These are phyloP conservation scores for Bipolaris oryzae DNA, from an alignment of 2,329 filamentous ascomycete species.

Conservation along the genomic window DNA sequence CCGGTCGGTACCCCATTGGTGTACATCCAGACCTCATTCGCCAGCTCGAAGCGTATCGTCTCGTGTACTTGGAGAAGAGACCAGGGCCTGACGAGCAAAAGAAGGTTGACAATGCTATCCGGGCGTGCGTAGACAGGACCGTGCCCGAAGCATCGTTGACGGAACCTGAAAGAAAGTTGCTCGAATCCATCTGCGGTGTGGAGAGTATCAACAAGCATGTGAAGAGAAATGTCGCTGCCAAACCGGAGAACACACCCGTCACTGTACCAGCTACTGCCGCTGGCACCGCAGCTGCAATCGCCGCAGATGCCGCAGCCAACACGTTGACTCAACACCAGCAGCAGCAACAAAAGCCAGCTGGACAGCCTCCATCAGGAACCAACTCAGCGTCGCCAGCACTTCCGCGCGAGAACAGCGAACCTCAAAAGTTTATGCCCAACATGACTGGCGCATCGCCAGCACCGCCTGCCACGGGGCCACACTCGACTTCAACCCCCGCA, in stretches of 20 bases:
- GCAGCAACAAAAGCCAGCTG: not conserved
- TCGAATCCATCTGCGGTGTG: conserved; percentile 35
- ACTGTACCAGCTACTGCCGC: conserved; percentile 24
- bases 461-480: conserved; percentile 3
- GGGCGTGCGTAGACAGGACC: conserved; percentile 38
- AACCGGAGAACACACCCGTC: conserved; percentile 19
- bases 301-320: conserved; percentile 39
- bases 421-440: conserved; percentile 38
- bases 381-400: conserved; percentile 9
- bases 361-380: conserved; percentile 7
- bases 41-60: conserved; percentile 44
- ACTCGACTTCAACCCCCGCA: conserved; percentile 15
- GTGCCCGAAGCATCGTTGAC: conserved; percentile 33
- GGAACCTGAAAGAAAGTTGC: conserved; percentile 29
- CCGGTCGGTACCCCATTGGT: conserved; percentile 39
- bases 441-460: conserved; percentile 28
- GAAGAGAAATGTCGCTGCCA: conserved; percentile 15
- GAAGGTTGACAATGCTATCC: conserved; percentile 45
- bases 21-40: conserved; percentile 38
- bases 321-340: conserved; percentile 10
- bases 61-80: conserved; percentile 35
- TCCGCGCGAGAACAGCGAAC: conserved; percentile 18
- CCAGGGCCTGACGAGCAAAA: conserved; percentile 32
- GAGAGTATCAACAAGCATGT: conserved; percentile 24
- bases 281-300: conserved; percentile 42